These are phyloP conservation scores for Bacidia gigantensis DNA, from an alignment of 495 filamentous ascomycete species.

Conservation along the genomic window DNA sequence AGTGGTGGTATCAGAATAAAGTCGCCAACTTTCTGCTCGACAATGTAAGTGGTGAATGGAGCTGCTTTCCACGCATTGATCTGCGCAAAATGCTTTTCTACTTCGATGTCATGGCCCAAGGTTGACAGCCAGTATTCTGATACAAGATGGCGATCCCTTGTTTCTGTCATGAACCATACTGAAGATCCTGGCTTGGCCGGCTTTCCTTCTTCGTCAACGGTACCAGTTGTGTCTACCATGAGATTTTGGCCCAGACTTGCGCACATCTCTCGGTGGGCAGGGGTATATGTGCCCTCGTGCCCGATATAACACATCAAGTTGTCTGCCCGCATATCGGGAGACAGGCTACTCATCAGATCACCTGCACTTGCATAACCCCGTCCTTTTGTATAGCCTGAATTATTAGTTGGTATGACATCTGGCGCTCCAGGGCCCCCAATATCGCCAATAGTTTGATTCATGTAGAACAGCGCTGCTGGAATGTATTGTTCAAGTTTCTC, in stretches of 20 bases:
- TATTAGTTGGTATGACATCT: constrained; percentile 20
- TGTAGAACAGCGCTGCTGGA: constrained; percentile 67
- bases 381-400: constrained; percentile 23
- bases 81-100: constrained; percentile 91
- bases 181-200: constrained; percentile 69
- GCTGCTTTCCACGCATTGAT: constrained; percentile 85
- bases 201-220: constrained; percentile 44
- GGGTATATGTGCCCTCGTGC: constrained; percentile 94
- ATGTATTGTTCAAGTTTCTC: constrained; percentile 62
- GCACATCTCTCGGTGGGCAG: constrained; percentile 95
- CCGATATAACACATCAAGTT: constrained; percentile 98
- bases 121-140: constrained; percentile 84
- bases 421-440: constrained; percentile 33
- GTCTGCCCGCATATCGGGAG: constrained; percentile 69
- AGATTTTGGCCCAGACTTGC: constrained; percentile 91
- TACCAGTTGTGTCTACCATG: constrained; percentile 78
- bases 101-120: constrained; percentile 88
- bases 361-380: constrained; percentile 49
- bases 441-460: constrained; percentile 61
- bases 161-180: constrained; percentile 97
- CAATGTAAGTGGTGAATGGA: constrained; percentile 80
- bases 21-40: constrained; percentile 85
- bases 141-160: constrained; percentile 71
- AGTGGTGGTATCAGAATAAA: constrained; percentile 92
- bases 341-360: constrained; percentile 91